Evolutionary conservation across 2,329 filamentous ascomycete species (phyloP).

Genomic region (Akanthomyces lecanii): DNA sequence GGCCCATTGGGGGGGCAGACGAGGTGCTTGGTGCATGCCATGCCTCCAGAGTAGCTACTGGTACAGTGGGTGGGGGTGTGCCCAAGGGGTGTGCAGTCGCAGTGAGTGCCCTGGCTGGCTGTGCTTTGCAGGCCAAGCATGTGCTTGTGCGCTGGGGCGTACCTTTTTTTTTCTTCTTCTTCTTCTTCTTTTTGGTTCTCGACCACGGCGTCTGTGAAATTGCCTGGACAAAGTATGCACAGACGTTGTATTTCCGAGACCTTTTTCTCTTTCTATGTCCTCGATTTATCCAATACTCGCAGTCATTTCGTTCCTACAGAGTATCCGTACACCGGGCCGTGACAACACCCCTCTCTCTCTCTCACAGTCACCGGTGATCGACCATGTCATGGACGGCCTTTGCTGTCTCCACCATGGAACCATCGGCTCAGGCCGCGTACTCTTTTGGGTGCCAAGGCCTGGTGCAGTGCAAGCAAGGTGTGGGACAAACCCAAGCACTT

Average conservation of each 20-base stretch:
- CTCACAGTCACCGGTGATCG: background rate
- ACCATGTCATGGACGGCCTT: background rate
- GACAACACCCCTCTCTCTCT: background rate
- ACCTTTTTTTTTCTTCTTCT: background rate
- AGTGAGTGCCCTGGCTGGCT: too few relatives aligned
- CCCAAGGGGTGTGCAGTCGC: too few relatives aligned
- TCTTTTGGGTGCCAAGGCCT: background rate
- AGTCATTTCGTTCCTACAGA: background rate
- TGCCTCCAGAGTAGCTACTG: too few relatives aligned
- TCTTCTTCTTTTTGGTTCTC: background rate
- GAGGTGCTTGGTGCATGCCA: too few relatives aligned
- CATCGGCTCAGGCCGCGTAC: constrained; percentile 5
- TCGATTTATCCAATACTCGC: background rate
- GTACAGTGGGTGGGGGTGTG: too few relatives aligned
- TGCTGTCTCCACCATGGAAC: background rate
- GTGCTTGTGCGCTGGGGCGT: background rate
- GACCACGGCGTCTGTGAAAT: background rate
- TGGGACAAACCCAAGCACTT: background rate
- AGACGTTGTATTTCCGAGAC: background rate
- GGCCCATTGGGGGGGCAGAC: too few relatives aligned
- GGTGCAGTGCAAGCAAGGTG: too few relatives aligned
- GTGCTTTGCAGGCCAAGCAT: background rate
- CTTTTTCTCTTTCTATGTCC: background rate
- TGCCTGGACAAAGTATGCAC: background rate
- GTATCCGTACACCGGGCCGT: background rate